A percentile compares a stretch with the other conserved stretches of the same genome.
These are phyloP conservation scores for Polysphondylium violaceum DNA, from an alignment of 78 protist genomes.

Conservation along the genomic window DNA sequence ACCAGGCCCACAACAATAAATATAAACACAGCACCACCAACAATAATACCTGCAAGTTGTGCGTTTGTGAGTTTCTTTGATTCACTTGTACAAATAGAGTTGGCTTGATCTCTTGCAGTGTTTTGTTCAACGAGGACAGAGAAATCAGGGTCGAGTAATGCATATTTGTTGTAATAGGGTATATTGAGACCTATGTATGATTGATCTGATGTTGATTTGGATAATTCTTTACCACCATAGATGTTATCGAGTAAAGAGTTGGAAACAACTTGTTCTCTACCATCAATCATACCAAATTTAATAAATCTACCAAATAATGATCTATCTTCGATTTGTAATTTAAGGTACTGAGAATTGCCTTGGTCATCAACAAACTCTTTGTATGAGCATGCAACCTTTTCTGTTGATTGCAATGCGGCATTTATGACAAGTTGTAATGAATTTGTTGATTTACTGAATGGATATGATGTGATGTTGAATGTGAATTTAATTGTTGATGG, in stretches of 20 bases:
- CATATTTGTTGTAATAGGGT: neutral
- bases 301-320: neutral
- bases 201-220: neutral
- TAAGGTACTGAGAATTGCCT: neutral
- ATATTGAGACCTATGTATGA: neutral
- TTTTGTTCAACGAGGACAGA: neutral
- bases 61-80: neutral
- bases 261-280: neutral
- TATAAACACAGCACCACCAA: no score
- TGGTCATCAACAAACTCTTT: no score
- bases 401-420: neutral
- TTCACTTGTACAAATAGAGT: no score
- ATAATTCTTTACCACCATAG: no score
- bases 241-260: neutral
- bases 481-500: constrained; percentile 25
- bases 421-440: constrained; percentile 9
- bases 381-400: neutral
- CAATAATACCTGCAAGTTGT: constrained; percentile 2
- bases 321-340: neutral
- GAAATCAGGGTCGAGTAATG: neutral
- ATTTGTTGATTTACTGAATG: neutral
- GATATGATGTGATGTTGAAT: neutral
- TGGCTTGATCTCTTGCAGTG: no score
- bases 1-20: no score
- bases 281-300: neutral